Percentiles rank a stretch among this genome's conserved stretches.
These are phyloP conservation scores for Hypoxylon sp. DNA, from an alignment of 2,329 filamentous ascomycete genomes.

Conservation along the genomic window DNA sequence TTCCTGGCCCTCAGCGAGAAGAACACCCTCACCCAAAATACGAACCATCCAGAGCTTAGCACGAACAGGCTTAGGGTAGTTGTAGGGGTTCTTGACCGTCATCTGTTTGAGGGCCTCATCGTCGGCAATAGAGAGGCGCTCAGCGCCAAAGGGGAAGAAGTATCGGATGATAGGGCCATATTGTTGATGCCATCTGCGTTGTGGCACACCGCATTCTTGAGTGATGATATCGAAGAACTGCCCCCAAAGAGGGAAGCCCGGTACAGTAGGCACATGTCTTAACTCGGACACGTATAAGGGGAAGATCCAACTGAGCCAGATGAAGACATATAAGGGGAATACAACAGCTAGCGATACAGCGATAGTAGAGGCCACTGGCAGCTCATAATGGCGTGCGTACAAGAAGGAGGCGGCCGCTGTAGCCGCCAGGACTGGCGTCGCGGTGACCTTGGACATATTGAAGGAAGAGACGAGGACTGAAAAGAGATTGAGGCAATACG, in stretches of 20 bases:
- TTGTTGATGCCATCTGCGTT: slow-evolving; percentile 60
- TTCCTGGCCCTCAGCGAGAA: slow-evolving; percentile 61
- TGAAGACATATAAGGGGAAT: slow-evolving; percentile 52
- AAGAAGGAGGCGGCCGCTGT: slow-evolving; percentile 49
- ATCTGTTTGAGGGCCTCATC: slow-evolving; percentile 62
- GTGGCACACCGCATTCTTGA: slow-evolving; percentile 60
- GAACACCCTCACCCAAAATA: slow-evolving; percentile 61
- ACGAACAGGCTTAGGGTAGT: slow-evolving; percentile 57
- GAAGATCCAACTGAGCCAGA: slow-evolving; percentile 59
- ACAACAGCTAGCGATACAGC: slow-evolving; percentile 38
- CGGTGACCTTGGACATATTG: slow-evolving; percentile 48
- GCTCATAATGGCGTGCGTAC: slow-evolving; percentile 47
- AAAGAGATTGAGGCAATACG: slow-evolving; percentile 3
- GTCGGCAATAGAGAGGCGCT: slow-evolving; percentile 61
- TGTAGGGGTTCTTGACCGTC: slow-evolving; percentile 61
- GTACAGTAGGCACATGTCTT: slow-evolving; percentile 60
- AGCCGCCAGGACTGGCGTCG: slow-evolving; percentile 47
- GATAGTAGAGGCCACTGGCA: slow-evolving; percentile 44
- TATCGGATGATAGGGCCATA: slow-evolving; percentile 62
- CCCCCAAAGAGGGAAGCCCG: slow-evolving; percentile 60
- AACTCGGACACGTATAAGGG: slow-evolving; percentile 61
- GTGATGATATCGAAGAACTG: slow-evolving; percentile 61
- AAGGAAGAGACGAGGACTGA: slow-evolving; percentile 8
- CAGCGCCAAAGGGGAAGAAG: slow-evolving; percentile 63
- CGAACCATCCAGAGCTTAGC: slow-evolving; percentile 60